Evolutionary conservation across 169 alveolate genomes (phyloP), one percentile per base, ranked within the genome.

Genomic region (Theileria annulata): DNA sequence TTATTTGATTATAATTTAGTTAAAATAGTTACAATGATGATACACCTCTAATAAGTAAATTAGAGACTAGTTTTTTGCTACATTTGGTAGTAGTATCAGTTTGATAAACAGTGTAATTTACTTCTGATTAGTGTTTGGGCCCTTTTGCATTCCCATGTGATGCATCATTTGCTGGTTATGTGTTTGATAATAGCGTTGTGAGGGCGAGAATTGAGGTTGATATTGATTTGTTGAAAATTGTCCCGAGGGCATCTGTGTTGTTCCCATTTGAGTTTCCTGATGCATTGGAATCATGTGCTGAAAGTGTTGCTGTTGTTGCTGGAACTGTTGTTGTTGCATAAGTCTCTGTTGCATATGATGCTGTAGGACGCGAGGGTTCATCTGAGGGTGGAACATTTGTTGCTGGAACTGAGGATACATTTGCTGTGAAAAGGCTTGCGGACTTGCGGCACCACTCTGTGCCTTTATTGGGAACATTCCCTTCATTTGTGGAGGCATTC

Each of bases 381-480:
- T n/a, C 33, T 71, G 81, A 1, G 72, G 80, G 28, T 56, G 73
- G 27, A 28, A 71, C 58, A 19, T 60, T 42, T 59, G 87, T 62
- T 35, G 58, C 68, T 47, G 30, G n/a, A 30, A 71, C 60, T 27
- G 75, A 35, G 71, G 70, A 58, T 64, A 78, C 42, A 71, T 62
- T 6, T 82, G 88, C 80, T 76, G 88, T 62, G 37, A 79, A 58
- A 49, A 82, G 25, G 79, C 59, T 33, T 82, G 88, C 0, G 88
- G 88, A 58, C 88, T 82, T 6, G 88, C 71, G 0, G 37, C 78
- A 9, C 88, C 88, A 28, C 71, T 35, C 48, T 71, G 37, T 4
- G 62, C 63, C 63, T 82, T 82, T 72, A 82, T 82, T 3, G 85
- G 77, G 49, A 74, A 82, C 88, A 82, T 60, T 25, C 56, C 85